phyloP scores from a whole-genome alignment of 306 rosid genomes.

The peach (Prunus persica) region DNA sequence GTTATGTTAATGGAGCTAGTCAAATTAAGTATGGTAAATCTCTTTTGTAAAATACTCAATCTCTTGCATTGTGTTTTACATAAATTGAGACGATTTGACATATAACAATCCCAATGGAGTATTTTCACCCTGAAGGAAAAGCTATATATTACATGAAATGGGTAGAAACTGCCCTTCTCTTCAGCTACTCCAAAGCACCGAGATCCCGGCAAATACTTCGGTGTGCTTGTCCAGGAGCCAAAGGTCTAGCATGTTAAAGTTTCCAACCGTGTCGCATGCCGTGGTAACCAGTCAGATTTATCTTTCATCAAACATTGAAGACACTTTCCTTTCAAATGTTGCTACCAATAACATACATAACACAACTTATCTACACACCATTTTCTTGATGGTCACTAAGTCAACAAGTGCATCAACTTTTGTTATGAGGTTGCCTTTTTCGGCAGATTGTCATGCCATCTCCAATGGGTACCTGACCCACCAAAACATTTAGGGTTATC shows the following conservation, averaged over 20 bases:
- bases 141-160: background rate
- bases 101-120: no score
- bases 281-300: background rate
- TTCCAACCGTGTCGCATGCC: background rate
- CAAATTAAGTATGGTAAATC: no score
- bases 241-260: background rate
- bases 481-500: slow-evolving; percentile 19
- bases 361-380: background rate
- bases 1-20: no score
- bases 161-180: background rate
- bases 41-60: no score
- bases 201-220: background rate
- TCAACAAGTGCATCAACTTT: background rate
- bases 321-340: background rate
- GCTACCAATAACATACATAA: background rate
- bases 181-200: background rate
- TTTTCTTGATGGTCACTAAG: background rate
- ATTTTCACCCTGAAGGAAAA: no score
- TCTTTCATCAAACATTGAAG: background rate
- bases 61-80: no score
- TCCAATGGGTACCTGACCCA: slow-evolving; percentile 81
- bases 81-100: no score
- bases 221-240: background rate
- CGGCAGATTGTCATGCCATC: slow-evolving; percentile 94
- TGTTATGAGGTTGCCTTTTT: slow-evolving; percentile 38